Percentiles rank a stretch among this genome's conserved stretches.
Conservation (phyloP, 2,329 filamentous ascomycete genomes). For the Xenoacremonium recifei region DNA sequence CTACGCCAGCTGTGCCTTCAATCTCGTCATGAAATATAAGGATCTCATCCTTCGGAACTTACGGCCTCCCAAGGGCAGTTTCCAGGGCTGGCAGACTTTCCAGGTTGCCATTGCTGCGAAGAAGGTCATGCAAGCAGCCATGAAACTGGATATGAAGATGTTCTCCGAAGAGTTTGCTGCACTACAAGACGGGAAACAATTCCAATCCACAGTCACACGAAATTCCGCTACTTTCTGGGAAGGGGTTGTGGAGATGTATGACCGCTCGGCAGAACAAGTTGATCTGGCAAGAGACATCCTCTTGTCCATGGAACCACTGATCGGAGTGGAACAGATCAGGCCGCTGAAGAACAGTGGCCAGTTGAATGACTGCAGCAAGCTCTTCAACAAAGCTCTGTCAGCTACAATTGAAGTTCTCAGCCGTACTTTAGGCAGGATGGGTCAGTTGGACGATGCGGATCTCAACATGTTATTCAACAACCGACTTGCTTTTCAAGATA, state of each 20-base stretch:
- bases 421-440: constrained; percentile 73
- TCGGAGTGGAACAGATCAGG: constrained; percentile 73
- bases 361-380: constrained; percentile 43
- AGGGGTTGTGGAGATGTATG: constrained; percentile 66
- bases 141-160: constrained; percentile 44
- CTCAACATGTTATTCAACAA: constrained; percentile 69
- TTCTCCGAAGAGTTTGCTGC: constrained; percentile 49
- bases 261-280: constrained; percentile 68
- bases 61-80: constrained; percentile 22
- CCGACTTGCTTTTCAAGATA: constrained; percentile 65
- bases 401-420: constrained; percentile 60
- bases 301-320: constrained; percentile 66
- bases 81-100: constrained; percentile 39
- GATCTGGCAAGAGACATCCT: constrained; percentile 74
- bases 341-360: constrained; percentile 43
- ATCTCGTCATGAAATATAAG: constrained; percentile 62
- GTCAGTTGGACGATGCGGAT: constrained; percentile 69
- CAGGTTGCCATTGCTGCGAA: constrained; percentile 44
- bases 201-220: constrained; percentile 66
- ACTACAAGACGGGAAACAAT: constrained; percentile 57
- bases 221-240: constrained; percentile 54
- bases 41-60: constrained; percentile 51
- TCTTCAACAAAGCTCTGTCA: constrained; percentile 74
- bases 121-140: constrained; percentile 52
- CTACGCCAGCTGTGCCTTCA: constrained; percentile 64